These are phyloP conservation scores for Leccinum rimulosum DNA, from an alignment of 768 basidiomycete genomes.

Conservation along the genomic window DNA sequence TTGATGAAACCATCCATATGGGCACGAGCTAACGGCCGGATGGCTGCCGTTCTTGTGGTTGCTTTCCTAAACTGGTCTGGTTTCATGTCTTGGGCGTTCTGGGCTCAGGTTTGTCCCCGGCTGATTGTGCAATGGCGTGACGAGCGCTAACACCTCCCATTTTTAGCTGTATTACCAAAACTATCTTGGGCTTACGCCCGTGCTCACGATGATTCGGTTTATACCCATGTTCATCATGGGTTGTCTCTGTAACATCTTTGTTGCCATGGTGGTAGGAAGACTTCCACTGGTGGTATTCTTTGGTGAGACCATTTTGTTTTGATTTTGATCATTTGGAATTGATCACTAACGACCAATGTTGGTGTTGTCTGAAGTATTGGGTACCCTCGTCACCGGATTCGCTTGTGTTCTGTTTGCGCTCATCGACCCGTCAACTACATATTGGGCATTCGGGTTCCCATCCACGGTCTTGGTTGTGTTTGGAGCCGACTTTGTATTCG, in stretches of 20 bases:
- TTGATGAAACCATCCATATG: slow-evolving; percentile 64
- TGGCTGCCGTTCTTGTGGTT: slow-evolving; percentile 60
- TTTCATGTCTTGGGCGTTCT: slow-evolving; percentile 55
- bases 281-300: slow-evolving; percentile 57
- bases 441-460: slow-evolving; percentile 79
- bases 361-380: slow-evolving; percentile 36
- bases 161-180: slow-evolving; percentile 69
- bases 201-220: slow-evolving; percentile 62
- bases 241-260: slow-evolving; percentile 58
- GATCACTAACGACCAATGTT: slow-evolving; percentile 1
- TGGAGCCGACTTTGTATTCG: slow-evolving; percentile 76
- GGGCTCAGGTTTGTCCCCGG: slow-evolving; percentile 37
- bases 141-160: neutral
- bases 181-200: slow-evolving; percentile 50
- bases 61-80: slow-evolving; percentile 63
- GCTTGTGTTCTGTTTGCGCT: slow-evolving; percentile 69
- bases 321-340: neutral
- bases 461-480: slow-evolving; percentile 62
- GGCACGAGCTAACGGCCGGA: slow-evolving; percentile 58
- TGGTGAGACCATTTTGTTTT: slow-evolving; percentile 35
- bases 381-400: slow-evolving; percentile 54
- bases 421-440: slow-evolving; percentile 53
- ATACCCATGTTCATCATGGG: slow-evolving; percentile 73
- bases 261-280: slow-evolving; percentile 56
- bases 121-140: neutral